Base-by-base conservation (phyloP, 306 rosid species). In the Rubus parviflorus region DNA sequence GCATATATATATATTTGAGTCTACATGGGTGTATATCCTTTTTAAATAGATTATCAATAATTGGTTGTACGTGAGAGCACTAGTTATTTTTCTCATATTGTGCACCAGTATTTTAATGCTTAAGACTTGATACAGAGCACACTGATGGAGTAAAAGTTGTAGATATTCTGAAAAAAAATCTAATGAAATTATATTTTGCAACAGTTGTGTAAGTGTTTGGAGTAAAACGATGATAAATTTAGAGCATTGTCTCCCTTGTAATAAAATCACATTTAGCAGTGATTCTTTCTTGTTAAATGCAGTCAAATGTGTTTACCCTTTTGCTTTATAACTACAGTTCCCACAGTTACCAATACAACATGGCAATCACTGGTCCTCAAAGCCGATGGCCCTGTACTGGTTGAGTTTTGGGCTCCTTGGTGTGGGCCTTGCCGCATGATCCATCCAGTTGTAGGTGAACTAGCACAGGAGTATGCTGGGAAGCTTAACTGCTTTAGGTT, bases 321-420 rank as follows among this genome's bases (percentile, higher is more conserved):
- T 68, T 23, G 3, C 56, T 45, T 23, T 68, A 8, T 45, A 79
- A 73, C 82, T 85, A 81, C 92, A 94, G 96, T 86, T 68, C 82
- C 89, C 70, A 53, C 86, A 74, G 60, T 85, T 68, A 85, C 87
- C 16, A 92, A 89, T 40, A 78, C 78, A 80, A 81, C 84, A 43
- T 94, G 98, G 98, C 60, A 90, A 58, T 80, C 91, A 5, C 87
- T 83, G 73, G 97, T 94, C 42, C 52, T 92, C 35, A 87, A 89
- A 72, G 84, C 89, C 19, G 84, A 87, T 2, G 8, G 77, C 23
- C 84, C 94, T 1, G 94, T 94, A 14, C 72, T 94, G 74, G 98
- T 94, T 19, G 98, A 94, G 83, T 94, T 94, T 83, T 94, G 98
- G 98, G 98, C 98, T 30, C 97, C 98, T 3, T 94, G 96, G 98